Percentiles rank a stretch among this genome's conserved stretches.
These are phyloP conservation scores for Ambrosiella beaveri DNA, from an alignment of 2,329 filamentous ascomycete species.

Conservation along the genomic window DNA sequence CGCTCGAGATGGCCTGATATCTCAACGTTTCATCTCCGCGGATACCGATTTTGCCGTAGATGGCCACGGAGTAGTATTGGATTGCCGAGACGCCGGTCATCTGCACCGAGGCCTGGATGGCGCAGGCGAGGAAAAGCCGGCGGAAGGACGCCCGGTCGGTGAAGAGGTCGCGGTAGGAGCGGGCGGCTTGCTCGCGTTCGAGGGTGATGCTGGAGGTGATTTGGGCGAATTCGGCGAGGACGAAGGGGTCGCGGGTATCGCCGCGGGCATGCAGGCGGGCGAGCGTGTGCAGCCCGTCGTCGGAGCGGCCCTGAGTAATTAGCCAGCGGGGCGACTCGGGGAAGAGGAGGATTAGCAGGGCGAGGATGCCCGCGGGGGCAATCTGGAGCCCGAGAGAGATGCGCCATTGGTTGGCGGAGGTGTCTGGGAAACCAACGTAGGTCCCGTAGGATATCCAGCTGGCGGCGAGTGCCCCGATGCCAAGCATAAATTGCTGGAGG, in stretches of 20 bases:
- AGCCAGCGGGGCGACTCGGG: slow-evolving; percentile 61
- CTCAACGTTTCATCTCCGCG: slow-evolving; percentile 45
- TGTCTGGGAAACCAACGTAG: slow-evolving; percentile 18
- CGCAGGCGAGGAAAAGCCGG: slow-evolving; percentile 50
- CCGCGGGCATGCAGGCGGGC: slow-evolving; percentile 55
- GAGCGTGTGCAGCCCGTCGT: slow-evolving; percentile 48
- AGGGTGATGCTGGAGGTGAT: slow-evolving; percentile 48
- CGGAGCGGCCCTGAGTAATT: slow-evolving; percentile 49
- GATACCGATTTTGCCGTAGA: slow-evolving; percentile 56
- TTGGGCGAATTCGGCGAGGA: slow-evolving; percentile 53
- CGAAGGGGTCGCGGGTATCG: slow-evolving; percentile 47
- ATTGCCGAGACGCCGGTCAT: slow-evolving; percentile 64
- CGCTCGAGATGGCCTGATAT: slow-evolving; percentile 59
- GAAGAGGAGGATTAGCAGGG: slow-evolving; percentile 48
- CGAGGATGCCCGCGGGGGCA: slow-evolving; percentile 47
- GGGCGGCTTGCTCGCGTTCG: slow-evolving; percentile 52
- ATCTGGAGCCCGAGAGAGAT: slow-evolving; percentile 48
- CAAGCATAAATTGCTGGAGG: slow-evolving; percentile 70
- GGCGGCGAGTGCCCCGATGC: slow-evolving; percentile 54
- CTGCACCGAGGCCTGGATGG: slow-evolving; percentile 53
- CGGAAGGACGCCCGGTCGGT: slow-evolving; percentile 45
- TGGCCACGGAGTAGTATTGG: slow-evolving; percentile 54
- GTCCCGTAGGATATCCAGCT: slow-evolving; percentile 53
- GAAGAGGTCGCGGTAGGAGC: slow-evolving; percentile 55
- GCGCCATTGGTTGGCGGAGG: slow-evolving; percentile 21